Conservation (phyloP, 306 rosid genomes). For the Dalbergia cochinchinensis region DNA sequence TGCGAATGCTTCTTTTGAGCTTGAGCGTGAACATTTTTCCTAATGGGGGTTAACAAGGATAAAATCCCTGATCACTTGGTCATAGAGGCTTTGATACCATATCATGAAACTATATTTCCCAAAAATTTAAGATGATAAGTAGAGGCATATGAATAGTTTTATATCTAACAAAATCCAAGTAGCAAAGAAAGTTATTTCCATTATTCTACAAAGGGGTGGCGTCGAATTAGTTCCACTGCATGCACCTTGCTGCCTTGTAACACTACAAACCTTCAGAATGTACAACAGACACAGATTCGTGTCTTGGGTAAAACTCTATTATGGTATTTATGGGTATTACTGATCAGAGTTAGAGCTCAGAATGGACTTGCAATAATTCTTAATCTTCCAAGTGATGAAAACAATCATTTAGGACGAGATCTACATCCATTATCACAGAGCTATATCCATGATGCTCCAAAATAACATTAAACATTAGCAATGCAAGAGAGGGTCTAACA, state of each 20-base stretch:
- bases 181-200: neutral
- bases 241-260: conserved; percentile 26
- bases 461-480: neutral
- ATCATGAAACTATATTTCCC: too few relatives aligned
- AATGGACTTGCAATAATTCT: conserved; percentile 7
- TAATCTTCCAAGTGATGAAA: conserved; percentile 2
- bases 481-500: conserved; percentile 8
- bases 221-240: neutral
- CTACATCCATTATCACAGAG: neutral
- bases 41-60: too few relatives aligned
- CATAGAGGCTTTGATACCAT: too few relatives aligned
- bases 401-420: neutral
- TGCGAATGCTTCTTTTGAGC: too few relatives aligned
- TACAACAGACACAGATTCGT: neutral
- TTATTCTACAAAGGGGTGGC: neutral
- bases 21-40: too few relatives aligned
- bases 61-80: too few relatives aligned
- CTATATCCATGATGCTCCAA: conserved; percentile 9
- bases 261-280: neutral
- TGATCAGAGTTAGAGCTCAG: neutral
- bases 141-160: too few relatives aligned
- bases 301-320: conserved; percentile 15
- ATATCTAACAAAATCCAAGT: too few relatives aligned
- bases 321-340: neutral
- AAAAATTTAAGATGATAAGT: too few relatives aligned